Percentiles rank a stretch among this genome's conserved stretches.
These are phyloP conservation scores for Tuber calosporum DNA, from an alignment of 495 filamentous ascomycete genomes.

Conservation along the genomic window DNA sequence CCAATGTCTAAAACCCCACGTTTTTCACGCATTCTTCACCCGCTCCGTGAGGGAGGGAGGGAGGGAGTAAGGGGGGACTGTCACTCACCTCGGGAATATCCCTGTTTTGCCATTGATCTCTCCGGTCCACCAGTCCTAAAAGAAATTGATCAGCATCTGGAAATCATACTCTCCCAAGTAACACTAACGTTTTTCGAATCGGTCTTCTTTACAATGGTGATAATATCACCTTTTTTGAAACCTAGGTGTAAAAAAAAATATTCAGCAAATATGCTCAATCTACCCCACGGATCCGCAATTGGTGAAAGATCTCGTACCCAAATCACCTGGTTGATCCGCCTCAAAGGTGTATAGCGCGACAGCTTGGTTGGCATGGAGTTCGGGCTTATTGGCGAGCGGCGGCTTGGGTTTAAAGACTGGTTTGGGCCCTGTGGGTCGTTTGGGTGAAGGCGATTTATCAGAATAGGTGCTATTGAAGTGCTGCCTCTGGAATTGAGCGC, in stretches of 20 bases:
- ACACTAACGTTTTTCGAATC: conserved; percentile 48
- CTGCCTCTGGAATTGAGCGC: conserved; percentile 34
- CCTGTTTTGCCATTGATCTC: conserved; percentile 36
- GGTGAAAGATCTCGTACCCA: conserved; percentile 45
- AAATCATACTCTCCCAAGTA: not conserved
- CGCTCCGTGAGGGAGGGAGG: not conserved
- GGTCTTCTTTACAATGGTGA: conserved; percentile 96
- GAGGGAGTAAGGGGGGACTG: not conserved
- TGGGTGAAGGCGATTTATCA: conserved; percentile 48
- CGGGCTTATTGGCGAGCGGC: conserved; percentile 53
- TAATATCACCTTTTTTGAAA: conserved; percentile 96
- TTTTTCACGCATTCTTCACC: not conserved
- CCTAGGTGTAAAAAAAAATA: conserved; percentile 30
- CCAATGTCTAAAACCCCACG: not conserved
- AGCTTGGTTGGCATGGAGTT: conserved; percentile 72
- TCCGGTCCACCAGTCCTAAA: conserved; percentile 43
- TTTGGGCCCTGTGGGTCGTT: conserved; percentile 77
- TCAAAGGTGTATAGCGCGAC: conserved; percentile 89
- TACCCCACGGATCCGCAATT: not conserved
- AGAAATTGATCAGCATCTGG: conserved; percentile 11
- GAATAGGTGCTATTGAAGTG: conserved; percentile 41
- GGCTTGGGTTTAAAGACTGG: conserved; percentile 57
- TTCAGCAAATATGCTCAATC: conserved; percentile 13
- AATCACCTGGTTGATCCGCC: conserved; percentile 82
- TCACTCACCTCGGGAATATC: conserved; percentile 41